A percentile compares a stretch with the other conserved stretches of the same genome.
Conservation (phyloP, 495 filamentous ascomycete genomes). For the Aspergillus conjunctus region DNA sequence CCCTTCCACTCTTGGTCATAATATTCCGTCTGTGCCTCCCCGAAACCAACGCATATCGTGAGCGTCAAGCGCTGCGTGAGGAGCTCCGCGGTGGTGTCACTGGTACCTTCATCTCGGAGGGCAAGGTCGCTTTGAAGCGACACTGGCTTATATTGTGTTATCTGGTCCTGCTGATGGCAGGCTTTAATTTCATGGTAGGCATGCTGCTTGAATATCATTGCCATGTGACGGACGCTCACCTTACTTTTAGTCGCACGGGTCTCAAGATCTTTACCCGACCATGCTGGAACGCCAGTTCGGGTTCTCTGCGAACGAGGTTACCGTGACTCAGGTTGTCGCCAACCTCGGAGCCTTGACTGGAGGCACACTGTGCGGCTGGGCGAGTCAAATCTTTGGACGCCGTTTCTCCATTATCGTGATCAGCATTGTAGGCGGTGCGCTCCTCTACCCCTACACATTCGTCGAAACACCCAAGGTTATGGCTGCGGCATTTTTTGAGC, state of each 20-base stretch:
- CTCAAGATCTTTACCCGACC: constrained; percentile 88
- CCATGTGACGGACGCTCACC: neutral
- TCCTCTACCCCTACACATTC: constrained; percentile 83
- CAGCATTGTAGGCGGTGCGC: constrained; percentile 71
- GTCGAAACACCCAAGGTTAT: constrained; percentile 62
- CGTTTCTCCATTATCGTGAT: constrained; percentile 80
- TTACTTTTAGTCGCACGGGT: constrained; percentile 71
- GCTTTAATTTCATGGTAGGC: constrained; percentile 80
- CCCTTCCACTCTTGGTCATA: constrained; percentile 80
- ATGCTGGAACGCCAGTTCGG: constrained; percentile 77
- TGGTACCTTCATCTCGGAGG: constrained; percentile 70
- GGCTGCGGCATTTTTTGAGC: constrained; percentile 87
- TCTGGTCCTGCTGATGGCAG: constrained; percentile 82
- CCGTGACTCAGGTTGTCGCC: constrained; percentile 81
- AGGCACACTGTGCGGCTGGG: constrained; percentile 77
- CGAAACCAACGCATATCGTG: constrained; percentile 69
- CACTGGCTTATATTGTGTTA: constrained; percentile 83
- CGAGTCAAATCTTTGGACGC: constrained; percentile 78
- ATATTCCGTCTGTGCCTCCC: constrained; percentile 73
- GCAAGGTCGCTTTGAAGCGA: constrained; percentile 70
- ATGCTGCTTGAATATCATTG: neutral
- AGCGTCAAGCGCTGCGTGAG: constrained; percentile 62
- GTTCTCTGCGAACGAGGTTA: constrained; percentile 71
- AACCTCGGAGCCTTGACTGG: constrained; percentile 81
- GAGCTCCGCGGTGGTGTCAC: constrained; percentile 48